Conservation (phyloP, 2,329 filamentous ascomycete species). For the Colletotrichum chlorophyti region DNA sequence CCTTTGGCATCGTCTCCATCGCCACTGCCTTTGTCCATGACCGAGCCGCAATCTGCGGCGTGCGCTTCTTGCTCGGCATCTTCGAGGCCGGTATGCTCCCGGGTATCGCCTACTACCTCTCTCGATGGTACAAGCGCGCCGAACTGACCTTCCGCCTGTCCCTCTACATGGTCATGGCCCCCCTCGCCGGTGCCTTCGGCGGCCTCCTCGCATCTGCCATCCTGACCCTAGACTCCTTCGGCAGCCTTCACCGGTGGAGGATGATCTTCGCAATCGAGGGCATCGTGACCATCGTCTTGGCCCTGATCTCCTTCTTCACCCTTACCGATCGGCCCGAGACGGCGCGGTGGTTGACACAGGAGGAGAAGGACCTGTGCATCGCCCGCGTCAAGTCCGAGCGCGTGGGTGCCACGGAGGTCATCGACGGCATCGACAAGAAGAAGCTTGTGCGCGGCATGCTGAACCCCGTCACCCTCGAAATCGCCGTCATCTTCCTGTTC, state of each 20-base stretch:
- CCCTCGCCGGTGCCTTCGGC: conserved; percentile 74
- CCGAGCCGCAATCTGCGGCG: conserved; percentile 58
- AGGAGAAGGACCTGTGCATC: conserved; percentile 71
- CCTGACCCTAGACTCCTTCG: conserved; percentile 65
- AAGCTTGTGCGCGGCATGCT: conserved; percentile 69
- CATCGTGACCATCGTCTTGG: conserved; percentile 53
- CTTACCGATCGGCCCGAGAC: conserved; percentile 74
- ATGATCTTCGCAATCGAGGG: conserved; percentile 78
- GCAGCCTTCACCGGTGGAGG: conserved; percentile 63
- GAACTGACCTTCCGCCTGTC: conserved; percentile 73
- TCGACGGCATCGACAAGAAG: conserved; percentile 66
- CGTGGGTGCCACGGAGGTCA: conserved; percentile 62
- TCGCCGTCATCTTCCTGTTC: conserved; percentile 65
- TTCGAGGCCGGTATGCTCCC: conserved; percentile 80
- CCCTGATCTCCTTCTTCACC: conserved; percentile 67
- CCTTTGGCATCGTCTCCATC: conserved; percentile 69
- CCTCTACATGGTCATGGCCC: conserved; percentile 74
- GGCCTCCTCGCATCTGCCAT: conserved; percentile 72
- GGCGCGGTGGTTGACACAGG: conserved; percentile 68
- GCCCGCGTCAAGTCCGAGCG: conserved; percentile 74
- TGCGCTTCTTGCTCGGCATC: conserved; percentile 71
- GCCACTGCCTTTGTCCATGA: conserved; percentile 70
- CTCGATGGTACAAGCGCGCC: conserved; percentile 73
- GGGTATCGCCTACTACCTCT: conserved; percentile 77
- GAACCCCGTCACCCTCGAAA: conserved; percentile 65